Base-by-base conservation (phyloP, 2,329 filamentous ascomycete species). In the Parasarocladium wereldwijsianum region DNA sequence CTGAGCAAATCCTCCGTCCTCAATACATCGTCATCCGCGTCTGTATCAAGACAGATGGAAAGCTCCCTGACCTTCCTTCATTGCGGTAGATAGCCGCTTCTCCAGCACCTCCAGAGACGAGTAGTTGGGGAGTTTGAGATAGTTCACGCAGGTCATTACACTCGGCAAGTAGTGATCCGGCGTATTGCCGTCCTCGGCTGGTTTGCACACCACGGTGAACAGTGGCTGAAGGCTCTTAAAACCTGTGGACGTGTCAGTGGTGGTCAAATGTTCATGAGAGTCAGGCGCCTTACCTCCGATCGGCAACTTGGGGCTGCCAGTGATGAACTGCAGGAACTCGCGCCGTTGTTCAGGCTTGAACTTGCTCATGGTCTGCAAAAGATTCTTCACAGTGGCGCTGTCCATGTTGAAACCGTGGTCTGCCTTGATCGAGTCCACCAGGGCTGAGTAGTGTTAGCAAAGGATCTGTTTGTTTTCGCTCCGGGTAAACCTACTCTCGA, bases 71-170 rank as follows among this genome's bases (percentile, higher is more conserved):
- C 90, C 90, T 60, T 98, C 92, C 52, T 75, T 81, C 50, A 93
- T 93, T 16, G 90, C 92, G 39, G 77, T 78, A 39, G 70, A 74
- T 32, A 98, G 64, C 51, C 83, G 82, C 49, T 78, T 70, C 46
- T 69, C 76, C 55, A 98, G 73, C 30, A 78, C 66, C 2, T 82
- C 70, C 37, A 93, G 59, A 41, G 62, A 74, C 40, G 76, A 87
- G 56, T 98, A 98, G 54, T 98, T 84, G 13, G 90, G 90, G 47
- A 98, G 68, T 58, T 98, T 98, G 45, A 98, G 72, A 51, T 98
- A 98, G 55, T 98, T 98, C 55, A 93, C 90, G 52, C 92, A 98
- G 8, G 92, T 98, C 92, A 98, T 98, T 51, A 98, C 92, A 50
- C 86, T 96, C 9, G 92, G 90, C n/a, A 98, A 68, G 46, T 96